phyloP scores from a whole-genome alignment of 1,284 basidiomycete species.

The Paramarasmius palmivorus region DNA sequence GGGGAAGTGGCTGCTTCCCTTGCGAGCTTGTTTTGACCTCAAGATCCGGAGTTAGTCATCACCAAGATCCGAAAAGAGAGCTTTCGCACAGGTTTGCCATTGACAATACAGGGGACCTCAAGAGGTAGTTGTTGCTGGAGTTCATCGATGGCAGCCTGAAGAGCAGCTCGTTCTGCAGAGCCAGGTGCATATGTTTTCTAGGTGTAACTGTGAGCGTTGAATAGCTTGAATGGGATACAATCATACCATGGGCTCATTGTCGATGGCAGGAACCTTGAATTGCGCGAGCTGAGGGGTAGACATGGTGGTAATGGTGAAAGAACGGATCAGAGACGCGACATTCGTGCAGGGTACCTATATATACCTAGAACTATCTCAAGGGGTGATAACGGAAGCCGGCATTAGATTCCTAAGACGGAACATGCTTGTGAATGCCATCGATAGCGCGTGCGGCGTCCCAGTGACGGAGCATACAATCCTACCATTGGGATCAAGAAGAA shows the following conservation, averaged over 20 bases:
- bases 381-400: too few species aligned
- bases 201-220: conserved; percentile 9
- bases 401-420: too few species aligned
- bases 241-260: conserved; percentile 92
- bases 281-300: conserved; percentile 66
- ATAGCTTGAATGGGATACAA: conserved; percentile 32
- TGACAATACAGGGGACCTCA: conserved; percentile 91
- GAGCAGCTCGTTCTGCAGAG: conserved; percentile 75
- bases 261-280: conserved; percentile 80
- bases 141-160: conserved; percentile 77
- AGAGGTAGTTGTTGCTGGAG: conserved; percentile 86
- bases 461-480: too few species aligned
- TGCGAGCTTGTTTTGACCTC: conserved; percentile 86
- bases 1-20: conserved; percentile 80
- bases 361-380: too few species aligned
- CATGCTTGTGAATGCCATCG: too few species aligned
- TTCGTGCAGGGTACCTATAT: too few species aligned
- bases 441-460: too few species aligned
- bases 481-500: too few species aligned
- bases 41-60: conserved; percentile 8
- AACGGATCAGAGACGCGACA: not conserved
- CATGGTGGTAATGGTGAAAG: not conserved
- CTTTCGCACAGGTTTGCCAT: conserved; percentile 81
- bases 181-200: conserved; percentile 65
- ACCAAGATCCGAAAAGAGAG: not conserved